Evolutionary conservation across 257 asterid species (phyloP).

Genomic region (Lycium ferocissimum): DNA sequence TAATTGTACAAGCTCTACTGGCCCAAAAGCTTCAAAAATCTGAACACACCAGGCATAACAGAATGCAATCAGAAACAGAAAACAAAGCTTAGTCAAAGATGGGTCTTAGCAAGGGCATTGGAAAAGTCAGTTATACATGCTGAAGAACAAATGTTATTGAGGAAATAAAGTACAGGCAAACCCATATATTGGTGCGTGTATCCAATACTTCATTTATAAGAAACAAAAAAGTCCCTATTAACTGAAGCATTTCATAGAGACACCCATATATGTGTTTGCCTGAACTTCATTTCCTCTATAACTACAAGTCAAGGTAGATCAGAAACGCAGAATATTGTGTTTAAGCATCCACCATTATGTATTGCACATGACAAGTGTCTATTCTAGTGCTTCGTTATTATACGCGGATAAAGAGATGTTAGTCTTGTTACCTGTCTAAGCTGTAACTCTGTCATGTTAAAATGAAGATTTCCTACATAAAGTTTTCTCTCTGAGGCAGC

Average conservation of each 20-base stretch:
- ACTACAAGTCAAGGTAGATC: not conserved
- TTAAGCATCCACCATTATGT: not conserved
- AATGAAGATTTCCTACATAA: conserved; percentile 94
- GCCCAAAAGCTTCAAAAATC: conserved; percentile 99
- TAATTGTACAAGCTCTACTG: conserved; percentile 96
- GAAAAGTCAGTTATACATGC: not conserved
- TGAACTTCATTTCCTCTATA: conserved; percentile 2
- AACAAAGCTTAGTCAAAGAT: conserved; percentile 10
- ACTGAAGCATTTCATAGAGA: not conserved
- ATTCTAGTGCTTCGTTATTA: not conserved
- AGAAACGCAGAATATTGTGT: not conserved
- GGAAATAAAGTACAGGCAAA: not conserved
- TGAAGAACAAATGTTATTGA: not conserved
- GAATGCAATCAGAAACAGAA: not conserved
- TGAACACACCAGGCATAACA: conserved; percentile 32
- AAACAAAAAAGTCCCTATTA: not conserved
- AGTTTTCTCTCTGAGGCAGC: conserved; percentile 93
- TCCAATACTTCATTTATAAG: not conserved
- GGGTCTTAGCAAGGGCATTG: not conserved
- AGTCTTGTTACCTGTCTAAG: conserved; percentile 75
- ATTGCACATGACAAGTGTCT: not conserved
- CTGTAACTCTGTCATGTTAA: conserved; percentile 94
- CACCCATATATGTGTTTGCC: not conserved
- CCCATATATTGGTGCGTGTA: not conserved
- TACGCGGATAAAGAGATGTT: conserved; percentile 1